These are phyloP conservation scores for Tricholoma furcatifolium DNA, from an alignment of 768 basidiomycete genomes.

Conservation along the genomic window DNA sequence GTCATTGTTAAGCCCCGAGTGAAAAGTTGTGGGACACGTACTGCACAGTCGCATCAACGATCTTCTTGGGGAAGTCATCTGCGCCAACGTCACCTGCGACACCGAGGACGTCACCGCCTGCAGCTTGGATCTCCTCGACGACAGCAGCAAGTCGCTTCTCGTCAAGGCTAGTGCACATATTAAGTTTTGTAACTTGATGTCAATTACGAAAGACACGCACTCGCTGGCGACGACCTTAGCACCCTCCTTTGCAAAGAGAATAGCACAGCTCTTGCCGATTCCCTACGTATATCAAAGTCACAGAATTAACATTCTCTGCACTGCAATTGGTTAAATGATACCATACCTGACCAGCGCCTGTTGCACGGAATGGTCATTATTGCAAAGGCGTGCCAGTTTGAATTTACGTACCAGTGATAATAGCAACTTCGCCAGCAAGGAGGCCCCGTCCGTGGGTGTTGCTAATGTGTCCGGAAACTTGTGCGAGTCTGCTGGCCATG, in stretches of 20 bases:
- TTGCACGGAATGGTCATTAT: conserved; percentile 4
- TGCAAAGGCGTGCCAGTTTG: background rate
- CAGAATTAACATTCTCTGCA: background rate
- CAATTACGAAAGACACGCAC: conserved; percentile 35
- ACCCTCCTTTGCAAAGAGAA: conserved; percentile 81
- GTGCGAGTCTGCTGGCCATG: conserved; percentile 61
- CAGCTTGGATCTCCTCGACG: conserved; percentile 67
- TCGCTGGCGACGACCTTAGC: conserved; percentile 87
- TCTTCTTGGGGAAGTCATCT: conserved; percentile 78
- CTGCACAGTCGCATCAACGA: conserved; percentile 75
- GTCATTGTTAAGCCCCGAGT: background rate
- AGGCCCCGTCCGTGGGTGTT: conserved; percentile 56
- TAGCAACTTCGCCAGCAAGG: conserved; percentile 75
- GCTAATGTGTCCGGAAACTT: conserved; percentile 69
- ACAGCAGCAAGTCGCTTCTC: conserved; percentile 64
- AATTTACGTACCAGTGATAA: conserved; percentile 68
- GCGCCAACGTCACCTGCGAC: conserved; percentile 82
- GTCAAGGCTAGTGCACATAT: conserved; percentile 56
- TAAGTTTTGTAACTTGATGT: background rate
- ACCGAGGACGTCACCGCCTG: conserved; percentile 71
- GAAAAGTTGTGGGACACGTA: conserved; percentile 33
- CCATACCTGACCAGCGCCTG: conserved; percentile 75
- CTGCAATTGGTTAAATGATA: background rate
- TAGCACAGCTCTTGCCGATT: conserved; percentile 72
- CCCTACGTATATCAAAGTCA: conserved; percentile 42